These are phyloP conservation scores for Aspergillus sparsus DNA, from an alignment of 495 filamentous ascomycete species.

Conservation along the genomic window DNA sequence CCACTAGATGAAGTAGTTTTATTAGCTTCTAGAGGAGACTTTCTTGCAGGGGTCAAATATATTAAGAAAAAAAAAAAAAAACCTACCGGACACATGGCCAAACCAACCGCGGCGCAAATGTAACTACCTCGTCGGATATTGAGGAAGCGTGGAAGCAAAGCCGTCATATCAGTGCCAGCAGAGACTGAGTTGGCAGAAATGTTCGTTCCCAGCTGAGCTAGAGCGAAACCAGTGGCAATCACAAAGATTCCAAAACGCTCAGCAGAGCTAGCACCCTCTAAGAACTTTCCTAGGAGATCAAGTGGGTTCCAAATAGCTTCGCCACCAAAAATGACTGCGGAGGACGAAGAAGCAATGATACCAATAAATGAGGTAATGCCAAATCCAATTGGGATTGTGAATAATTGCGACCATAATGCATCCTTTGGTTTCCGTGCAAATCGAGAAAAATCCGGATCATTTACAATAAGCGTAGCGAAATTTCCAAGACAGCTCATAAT, in stretches of 20 bases:
- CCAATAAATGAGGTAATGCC: slow-evolving; percentile 90
- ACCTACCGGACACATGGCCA: slow-evolving; percentile 78
- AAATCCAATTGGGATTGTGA: slow-evolving; percentile 85
- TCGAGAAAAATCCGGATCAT: slow-evolving; percentile 87
- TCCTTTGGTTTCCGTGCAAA: slow-evolving; percentile 80
- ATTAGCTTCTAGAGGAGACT: slow-evolving; percentile 9
- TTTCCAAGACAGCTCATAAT: slow-evolving; percentile 92
- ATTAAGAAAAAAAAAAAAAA: neutral
- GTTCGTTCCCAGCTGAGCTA: slow-evolving; percentile 91
- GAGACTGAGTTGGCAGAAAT: slow-evolving; percentile 91
- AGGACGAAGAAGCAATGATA: slow-evolving; percentile 89
- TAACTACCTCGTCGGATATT: slow-evolving; percentile 91
- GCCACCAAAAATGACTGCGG: slow-evolving; percentile 70
- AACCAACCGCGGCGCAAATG: slow-evolving; percentile 78
- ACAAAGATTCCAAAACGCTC: slow-evolving; percentile 89
- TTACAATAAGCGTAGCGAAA: slow-evolving; percentile 78
- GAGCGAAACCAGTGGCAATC: slow-evolving; percentile 76
- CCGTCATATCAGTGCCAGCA: slow-evolving; percentile 88
- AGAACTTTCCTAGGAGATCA: slow-evolving; percentile 70
- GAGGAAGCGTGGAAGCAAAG: slow-evolving; percentile 80
- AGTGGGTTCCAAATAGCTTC: slow-evolving; percentile 87
- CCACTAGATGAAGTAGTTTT: slow-evolving; percentile 49
- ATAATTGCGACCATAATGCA: slow-evolving; percentile 84
- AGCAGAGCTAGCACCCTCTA: slow-evolving; percentile 68
- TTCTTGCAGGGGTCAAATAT: neutral